Evolutionary conservation across 2,329 filamentous ascomycete species (phyloP).

Genomic region (Aureobasidium sp.): DNA sequence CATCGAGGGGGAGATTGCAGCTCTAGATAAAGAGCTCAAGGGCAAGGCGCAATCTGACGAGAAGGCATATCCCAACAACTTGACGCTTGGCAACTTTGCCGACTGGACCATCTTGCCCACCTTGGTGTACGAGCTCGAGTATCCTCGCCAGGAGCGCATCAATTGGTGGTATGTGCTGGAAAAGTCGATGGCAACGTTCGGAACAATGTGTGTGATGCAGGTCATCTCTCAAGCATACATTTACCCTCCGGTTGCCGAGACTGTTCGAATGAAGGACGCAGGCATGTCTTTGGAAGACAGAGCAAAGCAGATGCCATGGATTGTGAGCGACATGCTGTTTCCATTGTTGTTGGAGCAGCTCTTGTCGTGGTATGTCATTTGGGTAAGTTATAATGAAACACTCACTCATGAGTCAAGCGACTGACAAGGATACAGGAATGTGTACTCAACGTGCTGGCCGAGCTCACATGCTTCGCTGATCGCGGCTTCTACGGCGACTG

Average conservation of each 20-base stretch:
- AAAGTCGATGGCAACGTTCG: slow-evolving; percentile 63
- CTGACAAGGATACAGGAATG: slow-evolving; percentile 31
- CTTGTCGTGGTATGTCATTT: slow-evolving; percentile 74
- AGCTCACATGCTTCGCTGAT: slow-evolving; percentile 70
- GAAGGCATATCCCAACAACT: slow-evolving; percentile 60
- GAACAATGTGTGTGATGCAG: slow-evolving; percentile 71
- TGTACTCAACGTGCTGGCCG: slow-evolving; percentile 64
- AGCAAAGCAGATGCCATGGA: slow-evolving; percentile 63
- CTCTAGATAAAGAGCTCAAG: slow-evolving; percentile 56
- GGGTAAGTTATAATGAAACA: slow-evolving; percentile 51
- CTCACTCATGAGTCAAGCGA: neutral
- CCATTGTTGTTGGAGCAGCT: slow-evolving; percentile 75
- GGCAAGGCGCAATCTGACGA: slow-evolving; percentile 50
- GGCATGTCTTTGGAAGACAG: slow-evolving; percentile 55
- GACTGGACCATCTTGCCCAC: slow-evolving; percentile 72
- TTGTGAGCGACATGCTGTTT: slow-evolving; percentile 68
- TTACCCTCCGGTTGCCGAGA: slow-evolving; percentile 65
- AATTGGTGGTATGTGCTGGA: slow-evolving; percentile 71
- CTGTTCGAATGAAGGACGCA: slow-evolving; percentile 59
- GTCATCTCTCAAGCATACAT: slow-evolving; percentile 70
- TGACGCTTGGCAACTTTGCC: slow-evolving; percentile 53
- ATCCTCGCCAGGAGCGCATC: slow-evolving; percentile 62
- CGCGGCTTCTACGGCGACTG: slow-evolving; percentile 57
- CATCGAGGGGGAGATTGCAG: slow-evolving; percentile 60
- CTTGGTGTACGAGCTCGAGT: slow-evolving; percentile 71